phyloP scores from a whole-genome alignment of 768 basidiomycete genomes.

The Hericium erinaceus region DNA sequence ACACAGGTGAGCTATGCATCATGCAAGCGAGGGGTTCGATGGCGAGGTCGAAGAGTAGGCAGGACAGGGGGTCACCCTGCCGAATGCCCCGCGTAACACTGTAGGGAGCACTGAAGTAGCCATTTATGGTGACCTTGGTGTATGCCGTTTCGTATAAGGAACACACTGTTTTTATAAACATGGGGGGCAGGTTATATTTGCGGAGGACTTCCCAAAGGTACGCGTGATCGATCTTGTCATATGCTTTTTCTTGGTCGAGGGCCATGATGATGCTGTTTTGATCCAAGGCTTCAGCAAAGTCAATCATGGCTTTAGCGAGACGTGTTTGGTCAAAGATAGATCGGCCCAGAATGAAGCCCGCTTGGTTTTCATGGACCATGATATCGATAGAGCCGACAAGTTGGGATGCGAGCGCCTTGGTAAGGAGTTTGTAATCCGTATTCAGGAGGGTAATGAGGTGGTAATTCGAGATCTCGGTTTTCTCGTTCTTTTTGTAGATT shows the following conservation, averaged over 20 bases:
- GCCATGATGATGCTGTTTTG: neutral
- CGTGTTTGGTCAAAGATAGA: neutral
- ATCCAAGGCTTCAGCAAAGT: neutral
- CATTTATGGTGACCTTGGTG: neutral
- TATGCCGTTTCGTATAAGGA: neutral
- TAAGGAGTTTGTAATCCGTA: conserved; percentile 20
- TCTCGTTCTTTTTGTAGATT: conserved; percentile 31
- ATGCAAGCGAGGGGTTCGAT: conserved; percentile 6
- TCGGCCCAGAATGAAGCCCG: conserved; percentile 3
- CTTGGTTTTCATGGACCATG: conserved; percentile 1
- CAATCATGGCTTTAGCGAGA: neutral
- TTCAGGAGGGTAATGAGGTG: conserved; percentile 9
- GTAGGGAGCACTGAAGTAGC: neutral
- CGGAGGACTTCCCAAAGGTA: conserved; percentile 2
- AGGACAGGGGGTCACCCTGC: conserved; percentile 14
- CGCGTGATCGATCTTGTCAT: neutral
- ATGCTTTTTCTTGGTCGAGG: neutral
- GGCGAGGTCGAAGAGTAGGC: conserved; percentile 6
- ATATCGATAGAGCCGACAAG: neutral
- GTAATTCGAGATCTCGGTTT: conserved; percentile 6
- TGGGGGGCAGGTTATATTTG: neutral
- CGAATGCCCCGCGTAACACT: neutral
- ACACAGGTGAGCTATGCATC: neutral
- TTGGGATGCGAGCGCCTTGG: conserved; percentile 1
- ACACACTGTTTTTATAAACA: neutral